These are phyloP conservation scores for Vigna unguiculata DNA, from an alignment of 306 rosid species.

Conservation along the genomic window DNA sequence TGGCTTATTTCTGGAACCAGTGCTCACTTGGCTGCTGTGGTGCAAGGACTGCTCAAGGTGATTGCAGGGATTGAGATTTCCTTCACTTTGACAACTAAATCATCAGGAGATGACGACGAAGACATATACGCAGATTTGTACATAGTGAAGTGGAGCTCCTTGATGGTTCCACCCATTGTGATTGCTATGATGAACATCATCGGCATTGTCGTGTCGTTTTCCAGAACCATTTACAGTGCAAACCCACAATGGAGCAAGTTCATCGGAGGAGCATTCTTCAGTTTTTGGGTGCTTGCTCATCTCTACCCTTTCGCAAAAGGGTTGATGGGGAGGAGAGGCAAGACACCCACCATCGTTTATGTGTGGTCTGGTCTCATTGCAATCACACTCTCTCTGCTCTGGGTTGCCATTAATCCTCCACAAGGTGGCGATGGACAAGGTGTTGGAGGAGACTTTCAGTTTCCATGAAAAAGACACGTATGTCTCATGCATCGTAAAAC, in stretches of 20 bases:
- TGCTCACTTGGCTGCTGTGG: background rate
- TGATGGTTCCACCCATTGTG: background rate
- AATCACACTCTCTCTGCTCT: background rate
- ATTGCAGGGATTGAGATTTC: background rate
- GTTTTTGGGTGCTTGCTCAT: slow-evolving; percentile 9
- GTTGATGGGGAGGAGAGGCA: slow-evolving; percentile 3
- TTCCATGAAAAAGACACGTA: background rate
- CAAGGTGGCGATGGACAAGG: background rate
- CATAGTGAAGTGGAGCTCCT: background rate
- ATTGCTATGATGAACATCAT: slow-evolving; percentile 1
- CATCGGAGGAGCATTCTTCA: background rate
- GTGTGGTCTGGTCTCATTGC: slow-evolving; percentile 7
- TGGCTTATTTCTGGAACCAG: slow-evolving; percentile 3
- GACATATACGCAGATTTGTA: background rate
- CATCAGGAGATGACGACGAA: background rate
- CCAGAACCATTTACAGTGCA: background rate
- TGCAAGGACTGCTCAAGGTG: background rate
- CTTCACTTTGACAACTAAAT: background rate
- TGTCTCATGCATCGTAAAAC: too few species aligned
- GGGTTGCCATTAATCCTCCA: background rate
- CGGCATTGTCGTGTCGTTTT: background rate
- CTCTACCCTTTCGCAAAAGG: background rate
- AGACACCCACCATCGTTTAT: background rate
- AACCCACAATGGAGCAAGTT: slow-evolving; percentile 4
- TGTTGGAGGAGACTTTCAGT: background rate